Percentiles rank a stretch among this genome's conserved stretches.
Conservation (phyloP, 257 asterid genomes). For the Solanum clarkiae region DNA sequence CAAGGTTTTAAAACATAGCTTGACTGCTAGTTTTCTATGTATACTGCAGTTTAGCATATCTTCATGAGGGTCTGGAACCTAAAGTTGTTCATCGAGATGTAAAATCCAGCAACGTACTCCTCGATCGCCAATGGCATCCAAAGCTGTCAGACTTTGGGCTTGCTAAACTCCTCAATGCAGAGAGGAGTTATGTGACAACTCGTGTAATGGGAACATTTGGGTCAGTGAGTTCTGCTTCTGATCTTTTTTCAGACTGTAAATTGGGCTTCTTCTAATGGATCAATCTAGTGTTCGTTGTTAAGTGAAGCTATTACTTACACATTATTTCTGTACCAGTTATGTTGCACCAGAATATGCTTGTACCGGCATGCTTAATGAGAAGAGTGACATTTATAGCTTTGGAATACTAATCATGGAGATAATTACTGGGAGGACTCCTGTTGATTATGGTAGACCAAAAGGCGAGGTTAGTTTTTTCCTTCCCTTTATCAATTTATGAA, state of each 20-base stretch:
- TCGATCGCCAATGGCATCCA: conserved; percentile 77
- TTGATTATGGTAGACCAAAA: conserved; percentile 62
- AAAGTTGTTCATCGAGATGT: conserved; percentile 98
- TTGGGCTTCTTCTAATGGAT: background rate
- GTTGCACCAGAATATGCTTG: conserved; percentile 98
- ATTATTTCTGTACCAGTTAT: conserved; percentile 35
- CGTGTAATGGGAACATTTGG: conserved; percentile 98
- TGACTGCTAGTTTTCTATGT: background rate
- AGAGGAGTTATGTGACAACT: conserved; percentile 70
- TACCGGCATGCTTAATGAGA: conserved; percentile 92
- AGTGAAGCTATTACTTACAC: background rate
- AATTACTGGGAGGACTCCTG: conserved; percentile 81
- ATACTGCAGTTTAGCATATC: conserved; percentile 62
- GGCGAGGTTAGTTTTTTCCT: conserved; percentile 54
- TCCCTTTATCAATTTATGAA: background rate
- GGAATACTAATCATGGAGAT: conserved; percentile 93
- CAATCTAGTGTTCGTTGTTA: background rate
- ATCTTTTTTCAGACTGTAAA: background rate
- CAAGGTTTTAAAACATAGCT: background rate
- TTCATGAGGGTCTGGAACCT: conserved; percentile 93
- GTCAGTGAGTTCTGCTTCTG: conserved; percentile 22
- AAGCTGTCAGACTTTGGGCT: conserved; percentile 94
- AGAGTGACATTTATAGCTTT: conserved; percentile 86
- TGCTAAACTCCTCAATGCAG: conserved; percentile 88
- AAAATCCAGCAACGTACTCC: conserved; percentile 78